Conservation (phyloP, 805 yeast genomes). For the Dipodascus albidus region DNA sequence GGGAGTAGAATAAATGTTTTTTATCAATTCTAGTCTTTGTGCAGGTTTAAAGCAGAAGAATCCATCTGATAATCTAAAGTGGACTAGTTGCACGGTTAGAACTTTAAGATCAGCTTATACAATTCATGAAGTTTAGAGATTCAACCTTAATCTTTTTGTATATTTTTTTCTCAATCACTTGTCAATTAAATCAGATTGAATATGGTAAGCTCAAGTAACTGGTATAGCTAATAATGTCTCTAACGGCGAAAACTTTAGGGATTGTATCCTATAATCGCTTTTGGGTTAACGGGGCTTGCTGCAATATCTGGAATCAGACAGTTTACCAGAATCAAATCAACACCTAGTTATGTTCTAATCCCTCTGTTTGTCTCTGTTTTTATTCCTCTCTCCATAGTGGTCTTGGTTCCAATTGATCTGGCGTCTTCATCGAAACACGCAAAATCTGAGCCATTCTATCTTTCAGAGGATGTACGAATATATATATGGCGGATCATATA, state of each 20-base stretch:
- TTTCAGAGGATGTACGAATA: slow-evolving; percentile 39
- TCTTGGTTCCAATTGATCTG: slow-evolving; percentile 64
- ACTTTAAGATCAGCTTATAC: background rate
- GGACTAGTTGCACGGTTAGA: background rate
- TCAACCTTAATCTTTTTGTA: background rate
- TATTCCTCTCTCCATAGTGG: slow-evolving; percentile 64
- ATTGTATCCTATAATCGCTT: slow-evolving; percentile 16
- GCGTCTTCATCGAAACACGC: slow-evolving; percentile 37
- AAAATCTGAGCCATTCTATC: slow-evolving; percentile 32
- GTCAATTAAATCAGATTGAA: too few relatives aligned
- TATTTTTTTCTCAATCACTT: background rate
- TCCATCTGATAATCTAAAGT: background rate
- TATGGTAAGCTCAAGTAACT: background rate
- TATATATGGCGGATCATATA: slow-evolving; percentile 62
- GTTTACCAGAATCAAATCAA: slow-evolving; percentile 25
- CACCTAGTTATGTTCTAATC: slow-evolving; percentile 33
- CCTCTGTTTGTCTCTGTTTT: slow-evolving; percentile 49
- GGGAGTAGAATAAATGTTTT: too few relatives aligned
- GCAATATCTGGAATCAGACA: slow-evolving; percentile 28
- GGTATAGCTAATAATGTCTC: background rate
- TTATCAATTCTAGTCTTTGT: too few relatives aligned
- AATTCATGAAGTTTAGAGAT: too few relatives aligned
- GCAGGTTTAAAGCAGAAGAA: too few relatives aligned
- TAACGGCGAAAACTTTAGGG: too few relatives aligned
- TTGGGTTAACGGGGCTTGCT: slow-evolving; percentile 20